Percentiles rank a stretch among this genome's conserved stretches.
These are phyloP conservation scores for Aspergillus sp. DNA, from an alignment of 2,329 filamentous ascomycete species.

Conservation along the genomic window DNA sequence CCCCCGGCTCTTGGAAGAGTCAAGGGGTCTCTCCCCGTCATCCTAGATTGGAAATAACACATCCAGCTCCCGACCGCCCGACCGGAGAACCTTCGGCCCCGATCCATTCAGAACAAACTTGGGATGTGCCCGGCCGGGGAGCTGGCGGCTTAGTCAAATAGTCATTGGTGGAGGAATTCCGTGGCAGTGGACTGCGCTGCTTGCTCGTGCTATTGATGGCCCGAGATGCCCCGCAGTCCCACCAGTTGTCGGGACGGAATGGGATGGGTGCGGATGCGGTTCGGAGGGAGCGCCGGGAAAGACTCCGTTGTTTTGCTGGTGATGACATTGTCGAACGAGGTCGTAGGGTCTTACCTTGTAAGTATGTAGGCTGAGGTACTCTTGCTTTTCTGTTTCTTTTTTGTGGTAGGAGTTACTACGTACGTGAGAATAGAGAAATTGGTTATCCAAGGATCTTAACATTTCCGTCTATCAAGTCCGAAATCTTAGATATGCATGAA, in stretches of 20 bases:
- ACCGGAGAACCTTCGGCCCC: background rate
- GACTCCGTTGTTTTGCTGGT: background rate
- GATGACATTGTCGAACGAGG: background rate
- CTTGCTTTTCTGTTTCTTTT: background rate
- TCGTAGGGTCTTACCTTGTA: background rate
- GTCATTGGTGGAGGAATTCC: conserved; percentile 18
- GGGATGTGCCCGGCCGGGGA: background rate
- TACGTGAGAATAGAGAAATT: background rate
- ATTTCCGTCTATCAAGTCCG: conserved; percentile 4
- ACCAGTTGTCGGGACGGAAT: conserved; percentile 8
- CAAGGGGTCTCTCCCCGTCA: too few species aligned
- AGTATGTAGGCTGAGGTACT: background rate
- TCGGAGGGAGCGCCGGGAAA: too few species aligned
- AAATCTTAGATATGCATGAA: background rate
- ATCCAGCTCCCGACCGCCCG: background rate
- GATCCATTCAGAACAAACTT: background rate
- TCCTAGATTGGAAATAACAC: background rate
- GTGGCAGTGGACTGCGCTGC: background rate
- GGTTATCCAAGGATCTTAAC: background rate
- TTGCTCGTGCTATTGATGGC: conserved; percentile 31
- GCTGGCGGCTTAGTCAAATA: background rate
- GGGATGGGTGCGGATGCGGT: too few species aligned
- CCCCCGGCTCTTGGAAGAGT: background rate
- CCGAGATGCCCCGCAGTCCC: conserved; percentile 26
- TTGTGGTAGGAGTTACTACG: too few species aligned